phyloP scores from a whole-genome alignment of 345 rosid genomes.

The Eucalyptus urophylla region DNA sequence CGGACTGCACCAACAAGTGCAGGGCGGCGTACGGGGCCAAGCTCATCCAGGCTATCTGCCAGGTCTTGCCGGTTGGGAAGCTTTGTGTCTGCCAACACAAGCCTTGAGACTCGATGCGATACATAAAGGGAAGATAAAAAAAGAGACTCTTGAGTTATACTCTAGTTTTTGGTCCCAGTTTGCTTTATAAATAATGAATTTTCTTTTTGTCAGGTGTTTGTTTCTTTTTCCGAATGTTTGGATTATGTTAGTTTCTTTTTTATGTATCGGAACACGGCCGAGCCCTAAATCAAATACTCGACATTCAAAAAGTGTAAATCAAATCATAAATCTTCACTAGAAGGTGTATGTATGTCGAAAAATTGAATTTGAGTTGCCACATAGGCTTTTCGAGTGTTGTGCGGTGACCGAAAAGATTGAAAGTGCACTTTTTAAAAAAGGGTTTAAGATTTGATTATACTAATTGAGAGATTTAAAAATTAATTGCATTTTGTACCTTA shows the following conservation, averaged over 20 bases:
- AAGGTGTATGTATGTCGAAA: background rate
- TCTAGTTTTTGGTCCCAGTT: background rate
- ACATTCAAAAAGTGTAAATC: background rate
- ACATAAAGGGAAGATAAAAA: accelerated
- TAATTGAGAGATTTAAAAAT: background rate
- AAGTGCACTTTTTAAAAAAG: accelerated
- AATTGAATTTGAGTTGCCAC: background rate
- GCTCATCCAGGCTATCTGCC: background rate
- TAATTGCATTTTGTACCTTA: background rate
- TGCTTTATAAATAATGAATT: background rate
- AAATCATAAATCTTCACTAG: background rate
- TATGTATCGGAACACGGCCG: accelerated
- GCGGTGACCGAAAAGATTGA: background rate
- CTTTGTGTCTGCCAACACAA: background rate
- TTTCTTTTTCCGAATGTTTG: background rate
- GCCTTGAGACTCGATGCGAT: background rate
- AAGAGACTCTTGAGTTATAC: background rate
- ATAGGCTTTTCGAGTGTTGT: background rate
- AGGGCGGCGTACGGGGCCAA: background rate
- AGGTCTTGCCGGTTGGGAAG: background rate
- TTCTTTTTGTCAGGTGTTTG: background rate
- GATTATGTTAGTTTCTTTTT: background rate
- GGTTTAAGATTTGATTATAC: background rate
- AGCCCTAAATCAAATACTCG: background rate
- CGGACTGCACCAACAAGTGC: background rate